Evolutionary conservation across 1,284 basidiomycete species (phyloP), one percentile per base, ranked within the genome.

Genomic region (Phaffia rhodozyma): DNA sequence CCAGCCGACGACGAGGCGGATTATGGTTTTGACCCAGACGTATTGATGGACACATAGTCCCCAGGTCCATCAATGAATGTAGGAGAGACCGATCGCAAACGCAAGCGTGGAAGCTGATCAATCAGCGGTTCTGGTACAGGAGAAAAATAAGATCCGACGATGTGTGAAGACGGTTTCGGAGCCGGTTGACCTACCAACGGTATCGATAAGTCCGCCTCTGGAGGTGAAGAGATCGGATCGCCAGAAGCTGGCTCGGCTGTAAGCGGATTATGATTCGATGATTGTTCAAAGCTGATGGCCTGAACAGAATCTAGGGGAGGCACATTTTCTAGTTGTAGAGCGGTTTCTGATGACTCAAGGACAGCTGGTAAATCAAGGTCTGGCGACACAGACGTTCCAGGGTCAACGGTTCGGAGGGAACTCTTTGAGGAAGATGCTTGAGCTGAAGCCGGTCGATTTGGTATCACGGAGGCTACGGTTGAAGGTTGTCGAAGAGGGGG

Each of bases 311-410:
- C 13, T 1, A 55, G 59, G 7, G 55, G 54, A 1, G 63, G 64
- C 16, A 66, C 49, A 38, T 65, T 65, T 27, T 66, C 60, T 38
- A 66, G 60, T 51, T 66, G 64, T 6, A 66, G 60, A 4, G 62
- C 62, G 6, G 48, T 29, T 38, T 52, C 56, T 16, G 23, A 23
- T 43, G 38, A 43, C 38, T 43, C 38, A 43, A 11, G 13, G 38
- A 43, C 38, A 43, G 13, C 38, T 16, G 38, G 13, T 43, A 43
- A 16, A 50, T 51, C 47, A 20, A 25, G 16, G 32, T 58, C 32
- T 23, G 49, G 29, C 30, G 47, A 9, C 48, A 25, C 58, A 5
- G 61, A 60, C 5, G 49, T 25, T 13, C 18, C 25, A 16, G 52
- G 25, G 20, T 49, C 27, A 58, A 23, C 11, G 7, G 61, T 38